Evolutionary conservation across 257 asterid genomes (phyloP), one percentile per base, ranked within the genome.

Genomic region (Nicotiana attenuata): DNA sequence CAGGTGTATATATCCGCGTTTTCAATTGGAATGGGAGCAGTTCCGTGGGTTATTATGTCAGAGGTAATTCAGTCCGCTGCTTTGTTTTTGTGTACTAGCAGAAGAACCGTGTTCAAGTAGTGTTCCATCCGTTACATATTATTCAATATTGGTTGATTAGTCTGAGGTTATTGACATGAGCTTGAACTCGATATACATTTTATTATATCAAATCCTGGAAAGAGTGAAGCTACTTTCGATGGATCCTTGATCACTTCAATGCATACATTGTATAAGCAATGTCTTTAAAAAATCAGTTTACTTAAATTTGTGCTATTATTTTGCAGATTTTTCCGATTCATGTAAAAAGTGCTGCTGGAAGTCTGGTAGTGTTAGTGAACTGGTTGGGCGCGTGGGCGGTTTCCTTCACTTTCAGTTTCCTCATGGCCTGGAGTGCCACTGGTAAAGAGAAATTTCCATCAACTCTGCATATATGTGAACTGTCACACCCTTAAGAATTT

Each of bases 1-100:
- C 88, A 92, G 97, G 85, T 91, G n/a, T 94, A 92, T 65, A 84
- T 94, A 84, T 86, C 94, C 8, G 85, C 97, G 19, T 93, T 91
- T 81, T 94, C 97, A 22, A 86, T 93, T 41, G 97, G 97, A 71
- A 87, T 93, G 92, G 97, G 98, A 75, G 91, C 97, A 15, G 97
- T 91, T 81, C 98, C 98, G 41, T 94, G 97, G 98, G 96, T 94
- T 66, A 90, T 93, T 24, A 94, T 94, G 98, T 93, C 97, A 7
- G 98, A 93, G 97, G 98, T 94, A 90, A 79, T 15, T 53, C 41
- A 9, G 4, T 19, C 76, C 7, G 28, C 9, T 57, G 20, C 55
- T n/a, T 59, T 11, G 9, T 22, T 29, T 55, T n/a, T 24, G 24
- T 28, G 4, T 68, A 31, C 50, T 16, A 56, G 53, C 31, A 53